A percentile compares a stretch with the other conserved stretches of the same genome.
These are phyloP conservation scores for Aurifilum marmelostoma DNA, from an alignment of 2,329 filamentous ascomycete species.

Conservation along the genomic window DNA sequence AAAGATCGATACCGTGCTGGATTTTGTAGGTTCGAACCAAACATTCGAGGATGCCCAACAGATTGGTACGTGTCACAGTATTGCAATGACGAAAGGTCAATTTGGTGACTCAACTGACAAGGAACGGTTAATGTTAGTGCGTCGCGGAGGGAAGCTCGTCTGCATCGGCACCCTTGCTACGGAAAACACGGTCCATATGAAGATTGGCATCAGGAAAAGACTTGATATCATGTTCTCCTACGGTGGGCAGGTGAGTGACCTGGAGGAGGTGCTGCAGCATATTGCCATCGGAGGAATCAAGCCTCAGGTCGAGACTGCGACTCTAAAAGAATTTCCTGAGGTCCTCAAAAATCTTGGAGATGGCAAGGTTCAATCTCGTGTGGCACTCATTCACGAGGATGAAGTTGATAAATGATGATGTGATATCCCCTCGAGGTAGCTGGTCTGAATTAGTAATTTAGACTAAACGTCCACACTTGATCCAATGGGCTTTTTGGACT, in stretches of 20 bases:
- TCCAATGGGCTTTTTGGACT: too few relatives aligned
- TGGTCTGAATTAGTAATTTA: too few relatives aligned
- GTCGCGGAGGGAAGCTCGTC: conserved; percentile 42
- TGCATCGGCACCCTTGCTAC: conserved; percentile 45
- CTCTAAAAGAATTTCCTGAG: conserved; percentile 39
- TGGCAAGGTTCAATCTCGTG: conserved; percentile 39
- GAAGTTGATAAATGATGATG: background rate
- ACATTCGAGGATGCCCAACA: conserved; percentile 43
- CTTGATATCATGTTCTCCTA: conserved; percentile 48
- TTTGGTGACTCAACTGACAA: background rate
- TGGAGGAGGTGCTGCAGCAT: conserved; percentile 42
- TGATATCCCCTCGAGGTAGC: too few relatives aligned
- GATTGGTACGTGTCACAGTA: conserved; percentile 35
- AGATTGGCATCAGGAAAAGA: conserved; percentile 47
- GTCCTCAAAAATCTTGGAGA: conserved; percentile 40
- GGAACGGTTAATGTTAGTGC: conserved; percentile 36
- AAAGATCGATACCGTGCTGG: conserved; percentile 38
- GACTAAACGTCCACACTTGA: too few relatives aligned
- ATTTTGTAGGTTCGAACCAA: conserved; percentile 42
- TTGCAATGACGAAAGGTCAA: background rate
- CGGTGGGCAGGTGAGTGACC: conserved; percentile 44
- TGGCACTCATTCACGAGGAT: conserved; percentile 32
- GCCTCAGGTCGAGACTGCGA: conserved; percentile 40
- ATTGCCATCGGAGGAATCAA: conserved; percentile 40
- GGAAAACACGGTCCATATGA: conserved; percentile 48